Conservation (phyloP, 1,139 yeast species). For the Pichia sorboxylosa region DNA sequence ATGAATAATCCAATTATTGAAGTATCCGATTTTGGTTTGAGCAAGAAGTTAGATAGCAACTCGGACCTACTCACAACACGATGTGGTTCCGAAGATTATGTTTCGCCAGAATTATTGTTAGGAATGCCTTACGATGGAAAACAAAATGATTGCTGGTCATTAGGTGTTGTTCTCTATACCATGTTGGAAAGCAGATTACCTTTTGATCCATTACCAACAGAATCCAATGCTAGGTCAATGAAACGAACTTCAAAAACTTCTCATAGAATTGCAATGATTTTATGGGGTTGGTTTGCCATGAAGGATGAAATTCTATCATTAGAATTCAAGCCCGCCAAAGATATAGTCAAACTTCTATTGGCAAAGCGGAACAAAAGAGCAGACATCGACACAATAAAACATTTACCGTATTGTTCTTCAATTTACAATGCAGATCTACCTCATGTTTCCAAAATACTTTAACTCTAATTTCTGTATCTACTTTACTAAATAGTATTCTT, state of each 20-base stretch:
- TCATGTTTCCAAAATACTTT: too few species aligned
- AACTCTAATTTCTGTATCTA: too few species aligned
- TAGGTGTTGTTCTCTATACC: slow-evolving; percentile 82
- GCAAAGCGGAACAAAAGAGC: slow-evolving; percentile 42
- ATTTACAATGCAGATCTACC: too few species aligned
- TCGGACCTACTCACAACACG: slow-evolving; percentile 65
- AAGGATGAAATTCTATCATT: slow-evolving; percentile 21
- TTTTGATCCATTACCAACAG: slow-evolving; percentile 60
- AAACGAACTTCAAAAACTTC: slow-evolving; percentile 52
- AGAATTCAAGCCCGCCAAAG: slow-evolving; percentile 30
- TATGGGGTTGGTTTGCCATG: slow-evolving; percentile 71
- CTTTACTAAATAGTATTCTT: too few species aligned
- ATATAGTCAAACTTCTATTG: slow-evolving; percentile 41
- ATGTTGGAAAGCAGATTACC: slow-evolving; percentile 79
- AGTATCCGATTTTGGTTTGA: slow-evolving; percentile 80
- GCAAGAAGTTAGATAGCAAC: slow-evolving; percentile 49
- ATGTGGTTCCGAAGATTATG: slow-evolving; percentile 94
- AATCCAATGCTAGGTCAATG: slow-evolving; percentile 3
- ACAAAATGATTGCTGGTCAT: slow-evolving; percentile 85
- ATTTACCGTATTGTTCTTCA: slow-evolving; percentile 16
- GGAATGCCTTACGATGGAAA: slow-evolving; percentile 87
- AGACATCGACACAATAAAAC: slow-evolving; percentile 24
- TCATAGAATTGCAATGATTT: slow-evolving; percentile 83
- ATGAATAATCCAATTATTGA: slow-evolving; percentile 36
- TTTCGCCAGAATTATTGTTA: slow-evolving; percentile 83